Conservation (phyloP, 257 asterid genomes). For the Leptodermis oblonga region DNA sequence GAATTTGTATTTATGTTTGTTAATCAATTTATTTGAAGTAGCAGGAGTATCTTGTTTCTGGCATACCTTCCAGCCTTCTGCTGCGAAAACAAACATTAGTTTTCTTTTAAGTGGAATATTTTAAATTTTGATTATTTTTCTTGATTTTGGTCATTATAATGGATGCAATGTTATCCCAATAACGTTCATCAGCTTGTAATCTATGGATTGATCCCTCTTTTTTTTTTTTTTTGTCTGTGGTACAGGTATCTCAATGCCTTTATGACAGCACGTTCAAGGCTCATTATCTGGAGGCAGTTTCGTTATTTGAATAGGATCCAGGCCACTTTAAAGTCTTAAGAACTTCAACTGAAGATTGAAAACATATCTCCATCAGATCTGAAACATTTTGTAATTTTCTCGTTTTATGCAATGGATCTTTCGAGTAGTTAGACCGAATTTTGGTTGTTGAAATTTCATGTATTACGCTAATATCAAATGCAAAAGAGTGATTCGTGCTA, state of each 20-base stretch:
- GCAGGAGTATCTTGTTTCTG: neutral
- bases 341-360: conserved; percentile 16
- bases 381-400: neutral
- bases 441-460: neutral
- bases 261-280: conserved; percentile 29
- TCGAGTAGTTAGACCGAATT: neutral
- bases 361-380: conserved; percentile 13
- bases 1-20: neutral
- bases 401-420: neutral
- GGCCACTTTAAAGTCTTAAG: conserved; percentile 8
- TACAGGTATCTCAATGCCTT: conserved; percentile 63
- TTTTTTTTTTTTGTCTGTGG: conserved; percentile 11
- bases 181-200: neutral
- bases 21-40: too few species aligned
- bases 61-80: conserved; percentile 1
- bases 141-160: too few species aligned
- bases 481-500: neutral
- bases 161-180: neutral
- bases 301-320: conserved; percentile 12
- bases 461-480: neutral
- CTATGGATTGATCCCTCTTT: conserved; percentile 12
- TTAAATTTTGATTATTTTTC: neutral
- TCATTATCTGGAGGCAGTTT: conserved; percentile 9
- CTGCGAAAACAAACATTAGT: neutral
- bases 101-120: neutral